Conservation (phyloP, 306 rosid species). For the Acacia acuminata region DNA sequence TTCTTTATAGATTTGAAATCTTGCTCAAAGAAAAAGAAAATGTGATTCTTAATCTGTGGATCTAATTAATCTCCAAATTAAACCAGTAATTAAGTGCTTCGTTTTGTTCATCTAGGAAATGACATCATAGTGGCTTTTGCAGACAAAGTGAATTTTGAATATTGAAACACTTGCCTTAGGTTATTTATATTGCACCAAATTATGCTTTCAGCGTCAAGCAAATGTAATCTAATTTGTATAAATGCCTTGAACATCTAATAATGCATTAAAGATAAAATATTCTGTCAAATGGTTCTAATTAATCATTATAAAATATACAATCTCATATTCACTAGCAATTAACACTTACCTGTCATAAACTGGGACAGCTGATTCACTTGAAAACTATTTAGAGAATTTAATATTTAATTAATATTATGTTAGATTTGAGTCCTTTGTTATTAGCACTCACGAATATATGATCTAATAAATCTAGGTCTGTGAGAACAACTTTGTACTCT, state of each 20-base stretch:
- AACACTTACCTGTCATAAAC: not conserved
- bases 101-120: not conserved
- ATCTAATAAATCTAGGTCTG: too few relatives aligned
- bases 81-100: not conserved
- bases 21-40: not conserved
- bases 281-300: not conserved
- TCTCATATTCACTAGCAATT: not conserved
- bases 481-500: not conserved
- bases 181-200: not conserved
- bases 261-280: not conserved
- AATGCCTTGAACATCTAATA: not conserved
- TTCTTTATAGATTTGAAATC: not conserved
- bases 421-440: not conserved
- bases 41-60: not conserved
- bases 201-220: not conserved
- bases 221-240: not conserved
- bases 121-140: not conserved
- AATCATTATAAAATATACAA: not conserved
- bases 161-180: not conserved
- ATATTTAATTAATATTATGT: not conserved
- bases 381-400: too few relatives aligned
- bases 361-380: too few relatives aligned
- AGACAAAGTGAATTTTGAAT: not conserved
- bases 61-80: not conserved
- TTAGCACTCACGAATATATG: not conserved